These are phyloP conservation scores for Cicer chorassanicum DNA, from an alignment of 306 rosid species.

Conservation along the genomic window DNA sequence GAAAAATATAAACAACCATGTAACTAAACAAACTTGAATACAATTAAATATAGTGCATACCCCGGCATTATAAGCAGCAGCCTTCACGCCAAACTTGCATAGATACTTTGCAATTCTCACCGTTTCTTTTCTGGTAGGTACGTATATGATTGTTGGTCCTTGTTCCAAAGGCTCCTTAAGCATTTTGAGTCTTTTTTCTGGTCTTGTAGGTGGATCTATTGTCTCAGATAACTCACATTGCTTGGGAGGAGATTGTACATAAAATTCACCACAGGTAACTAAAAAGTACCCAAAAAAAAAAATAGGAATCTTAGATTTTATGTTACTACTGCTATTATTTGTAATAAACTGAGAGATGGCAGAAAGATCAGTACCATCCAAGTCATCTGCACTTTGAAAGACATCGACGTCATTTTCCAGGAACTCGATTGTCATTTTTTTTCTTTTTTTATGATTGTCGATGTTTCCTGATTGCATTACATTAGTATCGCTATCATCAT, in stretches of 20 bases:
- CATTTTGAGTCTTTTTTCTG: slow-evolving; percentile 56
- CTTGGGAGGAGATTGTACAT: slow-evolving; percentile 54
- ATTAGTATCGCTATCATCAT: slow-evolving; percentile 47
- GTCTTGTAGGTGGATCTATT: slow-evolving; percentile 52
- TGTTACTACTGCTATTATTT: slow-evolving; percentile 27
- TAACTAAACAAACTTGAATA: slow-evolving; percentile 31
- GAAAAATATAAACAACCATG: slow-evolving; percentile 27
- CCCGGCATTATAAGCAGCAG: slow-evolving; percentile 93
- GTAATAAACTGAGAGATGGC: background rate
- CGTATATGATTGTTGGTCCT: slow-evolving; percentile 84
- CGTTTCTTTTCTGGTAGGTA: slow-evolving; percentile 88
- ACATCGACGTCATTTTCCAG: slow-evolving; percentile 79
- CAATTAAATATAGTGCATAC: slow-evolving; percentile 50
- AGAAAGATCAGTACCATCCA: slow-evolving; percentile 68
- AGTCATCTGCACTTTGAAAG: slow-evolving; percentile 73
- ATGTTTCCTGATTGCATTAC: slow-evolving; percentile 47
- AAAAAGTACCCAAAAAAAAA: slow-evolving; percentile 34
- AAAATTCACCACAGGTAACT: slow-evolving; percentile 76
- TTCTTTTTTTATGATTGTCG: slow-evolving; percentile 53
- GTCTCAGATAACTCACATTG: slow-evolving; percentile 48
- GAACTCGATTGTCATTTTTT: slow-evolving; percentile 73
- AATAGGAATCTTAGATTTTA: slow-evolving; percentile 27
- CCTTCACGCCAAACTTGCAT: slow-evolving; percentile 75
- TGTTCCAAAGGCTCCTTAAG: slow-evolving; percentile 56
- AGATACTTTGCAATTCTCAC: slow-evolving; percentile 68